These are phyloP conservation scores for Aspergillus latus DNA, from an alignment of 2,329 filamentous ascomycete species.

Conservation along the genomic window DNA sequence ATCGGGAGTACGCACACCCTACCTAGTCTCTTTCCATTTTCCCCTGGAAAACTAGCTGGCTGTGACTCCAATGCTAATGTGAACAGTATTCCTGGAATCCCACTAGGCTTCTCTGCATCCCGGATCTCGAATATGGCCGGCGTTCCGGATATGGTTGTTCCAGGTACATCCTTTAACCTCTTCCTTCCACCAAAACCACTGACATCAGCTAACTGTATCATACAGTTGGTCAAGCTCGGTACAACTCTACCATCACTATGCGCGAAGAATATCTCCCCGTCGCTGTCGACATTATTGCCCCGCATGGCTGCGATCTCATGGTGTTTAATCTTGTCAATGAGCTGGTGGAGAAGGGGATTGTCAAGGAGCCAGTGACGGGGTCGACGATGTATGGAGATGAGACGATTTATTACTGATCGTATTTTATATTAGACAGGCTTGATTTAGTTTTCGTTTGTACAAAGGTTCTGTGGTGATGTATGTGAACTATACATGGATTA, in stretches of 20 bases:
- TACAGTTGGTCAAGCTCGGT: conserved; percentile 10
- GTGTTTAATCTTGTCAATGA: conserved; percentile 56
- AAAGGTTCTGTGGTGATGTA: too few species aligned
- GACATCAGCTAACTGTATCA: conserved; percentile 35
- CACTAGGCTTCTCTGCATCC: conserved; percentile 47
- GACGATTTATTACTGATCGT: neutral
- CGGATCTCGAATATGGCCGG: conserved; percentile 35
- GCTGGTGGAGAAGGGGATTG: conserved; percentile 50
- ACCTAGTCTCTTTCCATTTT: neutral
- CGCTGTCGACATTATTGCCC: conserved; percentile 57
- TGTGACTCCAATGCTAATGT: neutral
- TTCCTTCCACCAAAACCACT: conserved; percentile 29
- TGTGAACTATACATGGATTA: too few species aligned
- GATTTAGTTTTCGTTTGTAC: too few species aligned
- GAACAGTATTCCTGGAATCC: conserved; percentile 40
- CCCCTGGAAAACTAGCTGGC: neutral
- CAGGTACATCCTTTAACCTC: conserved; percentile 26
- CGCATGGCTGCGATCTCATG: conserved; percentile 62
- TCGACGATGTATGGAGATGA: conserved; percentile 3
- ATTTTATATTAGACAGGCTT: too few species aligned
- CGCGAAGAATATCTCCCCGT: conserved; percentile 57
- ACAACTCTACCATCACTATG: conserved; percentile 32
- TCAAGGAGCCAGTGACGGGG: conserved; percentile 3
- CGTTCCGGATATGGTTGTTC: conserved; percentile 36
- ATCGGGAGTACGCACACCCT: conserved; percentile 26